These are phyloP conservation scores for Phialemoniopsis sp. DNA, from an alignment of 2,329 filamentous ascomycete genomes.

Conservation along the genomic window DNA sequence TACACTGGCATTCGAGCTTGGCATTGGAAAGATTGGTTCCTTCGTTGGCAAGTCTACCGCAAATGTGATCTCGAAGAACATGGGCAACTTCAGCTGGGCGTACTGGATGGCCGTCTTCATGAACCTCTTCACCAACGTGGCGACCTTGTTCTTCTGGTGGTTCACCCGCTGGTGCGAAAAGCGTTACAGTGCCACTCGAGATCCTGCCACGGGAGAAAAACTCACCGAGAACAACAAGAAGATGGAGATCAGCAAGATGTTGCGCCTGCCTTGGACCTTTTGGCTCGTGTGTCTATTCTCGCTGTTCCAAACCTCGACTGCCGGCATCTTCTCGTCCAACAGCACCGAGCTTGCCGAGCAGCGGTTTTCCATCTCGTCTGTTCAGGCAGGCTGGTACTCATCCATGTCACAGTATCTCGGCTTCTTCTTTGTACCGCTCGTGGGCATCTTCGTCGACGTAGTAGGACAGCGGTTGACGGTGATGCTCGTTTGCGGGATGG, in stretches of 20 bases:
- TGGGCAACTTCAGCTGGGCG: constrained; percentile 56
- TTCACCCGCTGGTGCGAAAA: constrained; percentile 48
- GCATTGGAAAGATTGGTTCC: constrained; percentile 55
- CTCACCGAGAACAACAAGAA: constrained; percentile 57
- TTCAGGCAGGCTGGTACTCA: constrained; percentile 58
- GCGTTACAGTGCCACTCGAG: constrained; percentile 39
- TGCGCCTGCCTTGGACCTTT: constrained; percentile 55
- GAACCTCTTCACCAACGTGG: constrained; percentile 58
- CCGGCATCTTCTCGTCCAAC: constrained; percentile 50
- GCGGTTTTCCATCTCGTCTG: constrained; percentile 48
- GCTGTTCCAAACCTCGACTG: constrained; percentile 54
- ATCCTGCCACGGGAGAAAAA: constrained; percentile 53
- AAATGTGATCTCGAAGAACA: constrained; percentile 11
- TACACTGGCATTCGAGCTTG: constrained; percentile 56
- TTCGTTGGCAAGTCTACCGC: constrained; percentile 48
- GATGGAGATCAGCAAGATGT: constrained; percentile 50
- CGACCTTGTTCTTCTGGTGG: constrained; percentile 48
- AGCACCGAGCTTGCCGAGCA: constrained; percentile 58
- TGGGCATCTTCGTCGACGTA: constrained; percentile 54
- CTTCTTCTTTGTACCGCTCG: constrained; percentile 53
- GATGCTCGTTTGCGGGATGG: constrained; percentile 37
- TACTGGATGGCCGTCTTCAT: constrained; percentile 61
- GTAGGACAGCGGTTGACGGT: constrained; percentile 32
- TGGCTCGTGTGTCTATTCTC: constrained; percentile 53
- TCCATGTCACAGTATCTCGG: constrained; percentile 48